Evolutionary conservation across 179 eudicot species (phyloP).

Genomic region (Drosera spatulata): DNA sequence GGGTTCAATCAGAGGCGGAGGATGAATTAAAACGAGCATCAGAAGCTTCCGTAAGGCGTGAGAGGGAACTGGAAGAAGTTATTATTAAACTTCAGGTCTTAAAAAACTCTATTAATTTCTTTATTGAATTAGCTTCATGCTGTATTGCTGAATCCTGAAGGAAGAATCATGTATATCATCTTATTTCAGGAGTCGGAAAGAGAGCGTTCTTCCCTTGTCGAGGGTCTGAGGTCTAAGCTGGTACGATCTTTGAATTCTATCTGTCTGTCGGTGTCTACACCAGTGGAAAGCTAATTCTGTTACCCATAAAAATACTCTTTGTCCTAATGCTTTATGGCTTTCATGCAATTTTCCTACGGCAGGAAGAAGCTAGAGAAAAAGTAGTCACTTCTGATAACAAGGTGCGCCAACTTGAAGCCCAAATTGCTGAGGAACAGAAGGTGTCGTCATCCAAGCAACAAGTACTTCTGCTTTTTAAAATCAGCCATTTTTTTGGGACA

Average conservation of each 20-base stretch:
- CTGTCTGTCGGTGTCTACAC: not conserved
- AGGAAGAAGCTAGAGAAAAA: conserved; percentile 85
- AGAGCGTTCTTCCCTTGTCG: conserved; percentile 62
- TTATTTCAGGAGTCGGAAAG: conserved; percentile 66
- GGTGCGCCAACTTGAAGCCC: conserved; percentile 79
- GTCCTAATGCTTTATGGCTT: not conserved
- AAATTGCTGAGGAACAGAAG: conserved; percentile 48
- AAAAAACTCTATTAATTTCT: not conserved
- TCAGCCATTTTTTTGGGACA: not conserved
- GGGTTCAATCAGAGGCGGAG: conserved; percentile 68
- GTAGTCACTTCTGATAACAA: conserved; percentile 70
- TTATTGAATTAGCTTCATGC: not conserved
- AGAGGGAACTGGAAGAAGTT: conserved; percentile 80
- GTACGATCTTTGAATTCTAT: conserved; percentile 21
- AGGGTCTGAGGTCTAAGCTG: conserved; percentile 73
- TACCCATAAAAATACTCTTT: no score
- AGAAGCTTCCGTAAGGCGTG: conserved; percentile 54
- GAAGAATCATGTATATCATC: conserved; percentile 2
- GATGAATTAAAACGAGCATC: conserved; percentile 75
- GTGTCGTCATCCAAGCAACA: conserved; percentile 33
- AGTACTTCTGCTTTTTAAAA: conserved; percentile 18
- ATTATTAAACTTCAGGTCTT: conserved; percentile 87
- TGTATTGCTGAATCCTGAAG: not conserved
- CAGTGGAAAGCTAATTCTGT: no score
- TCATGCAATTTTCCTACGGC: conserved; percentile 8